Base-by-base conservation (phyloP, 495 filamentous ascomycete species). In the Cudoniella acicularis region DNA sequence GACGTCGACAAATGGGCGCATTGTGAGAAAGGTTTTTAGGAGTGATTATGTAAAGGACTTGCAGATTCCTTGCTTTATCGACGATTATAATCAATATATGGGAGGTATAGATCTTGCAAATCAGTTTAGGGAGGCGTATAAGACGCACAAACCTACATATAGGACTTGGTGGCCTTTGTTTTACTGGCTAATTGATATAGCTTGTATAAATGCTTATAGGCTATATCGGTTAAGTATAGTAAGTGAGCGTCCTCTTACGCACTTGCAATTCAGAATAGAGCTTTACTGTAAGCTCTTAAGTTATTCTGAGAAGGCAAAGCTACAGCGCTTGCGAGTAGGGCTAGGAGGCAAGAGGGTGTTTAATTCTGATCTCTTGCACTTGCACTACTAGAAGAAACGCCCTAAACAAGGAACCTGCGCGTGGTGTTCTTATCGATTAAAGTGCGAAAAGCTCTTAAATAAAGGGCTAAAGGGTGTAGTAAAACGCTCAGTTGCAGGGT, bases 11-110 rank as follows among this genome's bases (percentile, higher is more conserved):
- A 60, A 57, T n/a, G n/a, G n/a, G n/a, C n/a, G 30, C 1, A 36
- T 52, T 46, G 59, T 60, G 18, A 17, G 56, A 49, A n/a, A 48
- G 1, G 54, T 51, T 4, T 67, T 64, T 60, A 50, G 46, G 2
- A 49, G 56, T 1, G 27, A 52, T 1, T 23, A 41, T 1, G 41
- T 13, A 17, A 62, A 55, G 30, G 46, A 56, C 13, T 6, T 67
- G 2, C 2, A 23, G 16, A 64, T 67, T 13, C 53, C 57, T 17
- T 11, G 41, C 17, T 46, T 48, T 57, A 66, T 69, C 52, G 49
- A 68, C 49, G 67, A 71, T 43, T 71, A 67, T 57, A 69, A 69
- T 54, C 54, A 66, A 26, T 55, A 68, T 65, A 67, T 66, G 51
- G 63, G 62, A 49, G 63, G 65, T 16, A 55, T 69, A n/a, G 64